Conservation (phyloP, 305 asterid species). For the Caryopteris hybrid region DNA sequence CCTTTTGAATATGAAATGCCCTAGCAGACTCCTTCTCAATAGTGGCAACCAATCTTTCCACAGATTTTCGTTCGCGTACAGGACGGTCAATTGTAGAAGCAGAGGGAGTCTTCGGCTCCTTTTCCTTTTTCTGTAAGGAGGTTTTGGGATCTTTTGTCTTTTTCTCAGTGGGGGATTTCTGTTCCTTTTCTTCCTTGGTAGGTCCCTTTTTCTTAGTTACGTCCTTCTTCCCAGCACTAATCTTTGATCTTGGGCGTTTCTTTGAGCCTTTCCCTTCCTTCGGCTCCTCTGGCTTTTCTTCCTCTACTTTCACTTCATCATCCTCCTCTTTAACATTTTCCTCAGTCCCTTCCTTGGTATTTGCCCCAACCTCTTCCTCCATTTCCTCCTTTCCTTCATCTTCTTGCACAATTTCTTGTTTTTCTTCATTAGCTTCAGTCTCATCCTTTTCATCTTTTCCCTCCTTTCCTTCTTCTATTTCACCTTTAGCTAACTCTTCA, state of each 20-base stretch:
- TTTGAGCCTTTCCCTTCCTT: constrained; percentile 30
- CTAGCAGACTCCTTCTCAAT: constrained; percentile 56
- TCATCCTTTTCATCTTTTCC: not conserved
- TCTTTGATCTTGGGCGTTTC: constrained; percentile 49
- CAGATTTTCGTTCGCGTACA: constrained; percentile 84
- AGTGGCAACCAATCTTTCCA: constrained; percentile 73
- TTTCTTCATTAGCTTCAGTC: constrained; percentile 14
- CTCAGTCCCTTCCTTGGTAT: not conserved
- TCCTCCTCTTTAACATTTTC: not conserved
- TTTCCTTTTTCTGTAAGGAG: constrained; percentile 33
- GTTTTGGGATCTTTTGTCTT: constrained; percentile 30
- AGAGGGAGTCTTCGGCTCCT: constrained; percentile 57
- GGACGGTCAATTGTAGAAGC: constrained; percentile 60
- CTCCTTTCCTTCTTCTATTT: constrained; percentile 1
- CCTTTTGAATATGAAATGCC: constrained; percentile 67
- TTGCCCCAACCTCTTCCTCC: constrained; percentile 17
- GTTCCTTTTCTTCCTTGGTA: constrained; percentile 36
- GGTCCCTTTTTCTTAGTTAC: constrained; percentile 33
- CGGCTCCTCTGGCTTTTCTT: constrained; percentile 28
- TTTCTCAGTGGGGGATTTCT: constrained; percentile 27
- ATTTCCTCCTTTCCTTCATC: constrained; percentile 19
- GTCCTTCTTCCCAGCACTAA: constrained; percentile 28
- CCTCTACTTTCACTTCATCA: constrained; percentile 24
- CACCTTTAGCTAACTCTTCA: constrained; percentile 15
- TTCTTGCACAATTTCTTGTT: constrained; percentile 8